These are phyloP conservation scores for Gentiana macrophylla DNA, from an alignment of 257 asterid genomes.

Conservation along the genomic window DNA sequence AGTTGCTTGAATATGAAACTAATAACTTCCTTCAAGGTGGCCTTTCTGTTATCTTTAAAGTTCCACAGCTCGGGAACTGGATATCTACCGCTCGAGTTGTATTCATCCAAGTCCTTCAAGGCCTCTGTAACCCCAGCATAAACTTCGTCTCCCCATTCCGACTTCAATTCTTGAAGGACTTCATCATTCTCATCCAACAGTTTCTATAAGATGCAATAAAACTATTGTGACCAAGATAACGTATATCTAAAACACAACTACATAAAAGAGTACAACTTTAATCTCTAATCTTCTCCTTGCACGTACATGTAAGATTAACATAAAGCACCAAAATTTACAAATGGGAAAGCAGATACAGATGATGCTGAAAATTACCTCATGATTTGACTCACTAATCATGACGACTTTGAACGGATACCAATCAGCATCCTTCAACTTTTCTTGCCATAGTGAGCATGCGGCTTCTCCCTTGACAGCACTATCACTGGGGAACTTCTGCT, in stretches of 20 bases:
- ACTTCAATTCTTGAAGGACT: slow-evolving; percentile 13
- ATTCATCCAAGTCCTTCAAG: slow-evolving; percentile 25
- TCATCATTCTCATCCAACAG: slow-evolving; percentile 23
- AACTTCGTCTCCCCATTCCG: slow-evolving; percentile 28
- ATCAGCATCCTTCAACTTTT: slow-evolving; percentile 32
- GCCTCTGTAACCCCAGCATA: slow-evolving; percentile 18
- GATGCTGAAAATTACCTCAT: slow-evolving; percentile 24
- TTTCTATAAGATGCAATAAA: slow-evolving; percentile 9
- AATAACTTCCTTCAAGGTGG: slow-evolving; percentile 35
- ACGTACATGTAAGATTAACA: background rate
- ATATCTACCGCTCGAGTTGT: slow-evolving; percentile 36
- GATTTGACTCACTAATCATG: slow-evolving; percentile 23
- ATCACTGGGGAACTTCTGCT: slow-evolving; percentile 36
- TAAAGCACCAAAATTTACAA: background rate
- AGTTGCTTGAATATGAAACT: slow-evolving; percentile 25
- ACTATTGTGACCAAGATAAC: too few species aligned
- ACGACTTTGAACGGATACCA: slow-evolving; percentile 66
- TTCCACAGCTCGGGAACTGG: slow-evolving; percentile 36
- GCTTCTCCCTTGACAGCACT: slow-evolving; percentile 43
- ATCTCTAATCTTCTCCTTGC: background rate
- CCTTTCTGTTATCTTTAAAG: slow-evolving; percentile 32
- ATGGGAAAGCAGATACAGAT: background rate
- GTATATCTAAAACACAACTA: background rate
- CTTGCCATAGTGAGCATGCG: slow-evolving; percentile 64
- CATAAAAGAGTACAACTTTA: background rate